These are phyloP conservation scores for Cokeromyces recurvatus DNA, from an alignment of 371 early-diverging fungal species.

Conservation along the genomic window DNA sequence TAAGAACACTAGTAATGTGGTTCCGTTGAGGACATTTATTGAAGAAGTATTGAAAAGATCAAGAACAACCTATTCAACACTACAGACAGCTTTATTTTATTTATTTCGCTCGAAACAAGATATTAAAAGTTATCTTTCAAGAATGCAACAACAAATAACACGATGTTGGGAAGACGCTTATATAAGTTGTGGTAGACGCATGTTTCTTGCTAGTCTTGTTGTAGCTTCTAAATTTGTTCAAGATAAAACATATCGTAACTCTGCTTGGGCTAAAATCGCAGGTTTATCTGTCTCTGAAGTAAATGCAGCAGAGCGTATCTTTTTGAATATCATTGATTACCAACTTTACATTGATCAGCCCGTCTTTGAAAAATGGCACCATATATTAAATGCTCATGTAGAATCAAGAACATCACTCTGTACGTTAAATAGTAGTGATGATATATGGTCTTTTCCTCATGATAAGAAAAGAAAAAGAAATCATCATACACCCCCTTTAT, in stretches of 20 bases:
- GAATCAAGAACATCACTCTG: slow-evolving; percentile 23
- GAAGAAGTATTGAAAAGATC: slow-evolving; percentile 73
- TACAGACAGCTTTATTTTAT: slow-evolving; percentile 71
- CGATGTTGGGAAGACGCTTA: slow-evolving; percentile 35
- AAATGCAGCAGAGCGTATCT: slow-evolving; percentile 66
- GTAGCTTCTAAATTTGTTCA: slow-evolving; percentile 71
- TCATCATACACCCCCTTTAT: slow-evolving; percentile 10
- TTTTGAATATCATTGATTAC: slow-evolving; percentile 65
- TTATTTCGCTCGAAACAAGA: slow-evolving; percentile 50
- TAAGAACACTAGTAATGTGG: slow-evolving; percentile 12
- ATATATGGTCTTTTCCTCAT: slow-evolving; percentile 1
- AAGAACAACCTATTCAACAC: slow-evolving; percentile 71
- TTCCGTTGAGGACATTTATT: slow-evolving; percentile 65
- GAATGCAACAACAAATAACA: slow-evolving; percentile 14
- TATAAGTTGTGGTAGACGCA: slow-evolving; percentile 65
- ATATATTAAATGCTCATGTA: slow-evolving; percentile 49
- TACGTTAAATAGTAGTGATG: not conserved
- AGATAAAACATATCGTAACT: slow-evolving; percentile 72
- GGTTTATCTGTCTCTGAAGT: slow-evolving; percentile 67
- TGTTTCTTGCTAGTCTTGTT: slow-evolving; percentile 67
- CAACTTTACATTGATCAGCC: slow-evolving; percentile 58
- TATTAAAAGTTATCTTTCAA: slow-evolving; percentile 14
- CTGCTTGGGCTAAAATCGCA: slow-evolving; percentile 75
- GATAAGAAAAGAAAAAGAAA: slow-evolving; percentile 5
- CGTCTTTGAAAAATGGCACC: slow-evolving; percentile 65